Conservation (phyloP, 2,329 filamentous ascomycete genomes). For the Sporothrix variecibatus region DNA sequence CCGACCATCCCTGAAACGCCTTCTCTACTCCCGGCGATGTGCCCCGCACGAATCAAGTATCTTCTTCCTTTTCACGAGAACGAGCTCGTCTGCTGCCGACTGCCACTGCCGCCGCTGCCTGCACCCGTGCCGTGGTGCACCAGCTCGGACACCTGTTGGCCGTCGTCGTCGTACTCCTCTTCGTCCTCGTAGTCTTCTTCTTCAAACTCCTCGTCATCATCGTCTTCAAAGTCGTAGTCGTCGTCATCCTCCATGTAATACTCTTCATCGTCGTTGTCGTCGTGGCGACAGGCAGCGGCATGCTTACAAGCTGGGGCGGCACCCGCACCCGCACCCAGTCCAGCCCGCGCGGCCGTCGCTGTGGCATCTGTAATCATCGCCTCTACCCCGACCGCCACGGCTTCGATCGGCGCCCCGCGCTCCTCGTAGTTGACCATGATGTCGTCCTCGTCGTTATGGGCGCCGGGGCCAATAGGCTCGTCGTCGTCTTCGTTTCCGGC, state of each 20-base stretch:
- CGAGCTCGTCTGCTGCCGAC: conserved; percentile 20
- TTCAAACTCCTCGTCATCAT: conserved; percentile 23
- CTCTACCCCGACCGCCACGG: conserved; percentile 30
- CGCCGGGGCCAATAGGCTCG: conserved; percentile 31
- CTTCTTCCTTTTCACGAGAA: neutral
- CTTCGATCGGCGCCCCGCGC: conserved; percentile 34
- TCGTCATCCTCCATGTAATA: conserved; percentile 20
- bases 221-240: conserved; percentile 15
- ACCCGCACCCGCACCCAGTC: conserved; percentile 11
- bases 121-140: conserved; percentile 31
- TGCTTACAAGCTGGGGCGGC: neutral
- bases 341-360: conserved; percentile 3
- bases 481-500: conserved; percentile 34
- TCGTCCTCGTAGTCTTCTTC: conserved; percentile 30
- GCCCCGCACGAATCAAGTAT: neutral
- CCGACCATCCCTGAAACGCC: neutral
- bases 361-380: conserved; percentile 2
- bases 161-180: conserved; percentile 11
- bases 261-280: conserved; percentile 33
- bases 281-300: neutral
- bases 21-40: neutral
- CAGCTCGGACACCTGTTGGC: conserved; percentile 33
- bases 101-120: conserved; percentile 18
- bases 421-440: conserved; percentile 36
- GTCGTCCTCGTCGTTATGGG: conserved; percentile 36